These are phyloP conservation scores for Phascolomyces articulosus DNA, from an alignment of 371 early-diverging fungal species.

Conservation along the genomic window DNA sequence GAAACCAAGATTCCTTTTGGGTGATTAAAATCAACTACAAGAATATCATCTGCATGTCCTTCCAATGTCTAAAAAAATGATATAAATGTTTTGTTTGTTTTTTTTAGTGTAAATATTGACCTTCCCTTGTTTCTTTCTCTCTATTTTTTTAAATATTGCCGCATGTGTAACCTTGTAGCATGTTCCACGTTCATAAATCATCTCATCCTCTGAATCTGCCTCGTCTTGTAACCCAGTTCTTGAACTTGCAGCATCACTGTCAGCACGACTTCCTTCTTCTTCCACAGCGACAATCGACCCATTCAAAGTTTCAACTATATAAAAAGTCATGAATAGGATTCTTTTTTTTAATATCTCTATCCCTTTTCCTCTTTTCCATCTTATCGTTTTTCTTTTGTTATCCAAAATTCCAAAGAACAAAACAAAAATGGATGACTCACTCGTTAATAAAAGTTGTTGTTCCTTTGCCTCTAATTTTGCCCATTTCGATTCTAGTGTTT, in stretches of 20 bases:
- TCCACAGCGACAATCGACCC: slow-evolving; percentile 43
- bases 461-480: slow-evolving; percentile 60
- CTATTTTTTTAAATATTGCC: neutral
- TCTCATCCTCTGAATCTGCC: slow-evolving; percentile 26
- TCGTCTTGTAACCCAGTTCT: slow-evolving; percentile 5
- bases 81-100: neutral
- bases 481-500: slow-evolving; percentile 55
- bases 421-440: slow-evolving; percentile 28
- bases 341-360: neutral
- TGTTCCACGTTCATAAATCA: slow-evolving; percentile 38
- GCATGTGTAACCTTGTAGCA: slow-evolving; percentile 40
- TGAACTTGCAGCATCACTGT: slow-evolving; percentile 10
- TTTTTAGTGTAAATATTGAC: slow-evolving; percentile 14
- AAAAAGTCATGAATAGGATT: neutral
- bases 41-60: slow-evolving; percentile 76
- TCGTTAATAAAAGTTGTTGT: slow-evolving; percentile 52
- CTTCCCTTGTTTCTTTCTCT: too few species aligned
- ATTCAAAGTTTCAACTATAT: slow-evolving; percentile 40
- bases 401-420: too few species aligned
- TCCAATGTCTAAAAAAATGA: slow-evolving; percentile 50
- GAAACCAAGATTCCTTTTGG: slow-evolving; percentile 70
- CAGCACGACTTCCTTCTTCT: slow-evolving; percentile 21
- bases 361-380: neutral
- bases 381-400: neutral
- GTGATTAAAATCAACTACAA: slow-evolving; percentile 72